Evolutionary conservation across 2,329 filamentous ascomycete genomes (phyloP).

Genomic region (Tolypocladium sp.): DNA sequence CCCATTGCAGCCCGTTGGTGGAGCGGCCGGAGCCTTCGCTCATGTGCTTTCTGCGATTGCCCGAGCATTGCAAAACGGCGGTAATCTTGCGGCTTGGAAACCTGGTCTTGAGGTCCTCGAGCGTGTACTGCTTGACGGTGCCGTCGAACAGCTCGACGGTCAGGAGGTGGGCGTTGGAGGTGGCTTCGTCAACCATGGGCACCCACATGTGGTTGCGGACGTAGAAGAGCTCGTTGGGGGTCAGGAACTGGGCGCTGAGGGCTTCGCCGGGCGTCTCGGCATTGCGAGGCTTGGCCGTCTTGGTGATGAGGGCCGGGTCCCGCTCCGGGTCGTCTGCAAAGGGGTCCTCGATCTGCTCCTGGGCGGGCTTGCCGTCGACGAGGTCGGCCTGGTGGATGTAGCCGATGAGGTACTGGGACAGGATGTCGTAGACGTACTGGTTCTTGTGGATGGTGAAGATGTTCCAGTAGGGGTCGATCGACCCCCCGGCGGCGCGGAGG

Average conservation of each 20-base stretch:
- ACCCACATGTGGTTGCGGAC: constrained; percentile 58
- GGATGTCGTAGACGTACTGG: constrained; percentile 53
- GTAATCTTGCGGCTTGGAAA: constrained; percentile 44
- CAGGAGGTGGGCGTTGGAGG: constrained; percentile 32
- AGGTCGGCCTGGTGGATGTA: constrained; percentile 50
- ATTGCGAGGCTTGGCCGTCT: constrained; percentile 49
- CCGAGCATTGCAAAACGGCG: constrained; percentile 50
- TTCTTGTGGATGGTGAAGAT: constrained; percentile 62
- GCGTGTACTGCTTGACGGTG: constrained; percentile 39
- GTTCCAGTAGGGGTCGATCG: constrained; percentile 60
- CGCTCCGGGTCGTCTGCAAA: constrained; percentile 45
- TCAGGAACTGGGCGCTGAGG: constrained; percentile 41
- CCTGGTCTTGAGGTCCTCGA: constrained; percentile 41
- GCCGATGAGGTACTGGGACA: constrained; percentile 56
- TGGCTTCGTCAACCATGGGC: constrained; percentile 30
- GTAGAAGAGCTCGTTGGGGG: constrained; percentile 47
- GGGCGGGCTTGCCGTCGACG: constrained; percentile 43
- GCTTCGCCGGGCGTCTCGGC: constrained; percentile 46
- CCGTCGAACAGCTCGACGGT: constrained; percentile 49
- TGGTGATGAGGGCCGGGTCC: constrained; percentile 39
- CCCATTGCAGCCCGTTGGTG: constrained; percentile 52
- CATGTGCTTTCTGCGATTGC: constrained; percentile 52
- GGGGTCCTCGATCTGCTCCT: constrained; percentile 49
- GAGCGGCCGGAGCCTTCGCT: constrained; percentile 30
- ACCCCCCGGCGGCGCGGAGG: constrained; percentile 53